Percentiles rank a stretch among this genome's conserved stretches.
phyloP scores from a whole-genome alignment of 2,329 filamentous ascomycete genomes.

The Pseudogymnoascus sp. region DNA sequence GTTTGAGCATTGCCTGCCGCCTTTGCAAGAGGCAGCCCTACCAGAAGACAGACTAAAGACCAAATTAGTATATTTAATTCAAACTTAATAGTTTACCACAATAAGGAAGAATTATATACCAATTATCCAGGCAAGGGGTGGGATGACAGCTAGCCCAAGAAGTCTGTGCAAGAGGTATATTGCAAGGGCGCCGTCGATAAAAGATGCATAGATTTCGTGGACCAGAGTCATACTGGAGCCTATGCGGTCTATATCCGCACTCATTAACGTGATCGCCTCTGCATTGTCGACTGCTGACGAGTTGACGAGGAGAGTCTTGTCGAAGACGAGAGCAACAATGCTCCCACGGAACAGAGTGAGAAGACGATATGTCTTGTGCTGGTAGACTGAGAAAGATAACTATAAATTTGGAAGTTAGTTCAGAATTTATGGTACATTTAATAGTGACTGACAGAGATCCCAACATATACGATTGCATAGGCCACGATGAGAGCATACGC shows the following conservation, averaged over 20 bases:
- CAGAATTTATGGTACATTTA: background rate
- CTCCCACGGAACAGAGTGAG: conserved; percentile 11
- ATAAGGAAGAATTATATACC: background rate
- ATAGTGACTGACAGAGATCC: conserved; percentile 31
- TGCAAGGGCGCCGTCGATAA: background rate
- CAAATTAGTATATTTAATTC: background rate
- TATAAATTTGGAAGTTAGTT: background rate
- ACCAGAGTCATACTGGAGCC: background rate
- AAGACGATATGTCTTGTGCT: conserved; percentile 12
- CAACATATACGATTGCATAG: conserved; percentile 33
- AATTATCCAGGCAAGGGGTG: background rate
- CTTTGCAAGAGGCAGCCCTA: background rate
- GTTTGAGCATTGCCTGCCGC: background rate
- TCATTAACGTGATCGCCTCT: conserved; percentile 1
- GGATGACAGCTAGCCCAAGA: background rate
- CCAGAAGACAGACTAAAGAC: background rate
- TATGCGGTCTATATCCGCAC: background rate
- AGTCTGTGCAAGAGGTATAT: background rate
- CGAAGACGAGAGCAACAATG: conserved; percentile 9
- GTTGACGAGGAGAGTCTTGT: conserved; percentile 12
- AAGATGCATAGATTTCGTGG: background rate
- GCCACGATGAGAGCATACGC: conserved; percentile 36
- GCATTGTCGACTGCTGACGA: background rate
- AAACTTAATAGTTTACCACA: background rate
- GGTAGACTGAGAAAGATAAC: conserved; percentile 6